phyloP scores from a whole-genome alignment of 2,329 filamentous ascomycete species.

The Orbilia brochopaga region DNA sequence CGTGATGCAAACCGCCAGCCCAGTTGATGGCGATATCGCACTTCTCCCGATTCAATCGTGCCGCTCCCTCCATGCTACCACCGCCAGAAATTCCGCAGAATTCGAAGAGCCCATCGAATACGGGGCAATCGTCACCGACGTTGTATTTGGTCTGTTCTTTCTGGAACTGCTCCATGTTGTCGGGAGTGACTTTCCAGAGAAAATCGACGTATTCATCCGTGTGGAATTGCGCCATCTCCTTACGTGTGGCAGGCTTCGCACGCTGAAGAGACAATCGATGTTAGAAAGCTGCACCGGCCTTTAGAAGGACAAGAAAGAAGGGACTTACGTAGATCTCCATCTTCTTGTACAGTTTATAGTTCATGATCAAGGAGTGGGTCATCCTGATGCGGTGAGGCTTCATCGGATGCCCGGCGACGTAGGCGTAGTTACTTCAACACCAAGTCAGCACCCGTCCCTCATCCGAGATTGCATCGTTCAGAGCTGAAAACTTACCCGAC shows the following conservation, averaged over 20 bases:
- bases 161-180: constrained; percentile 73
- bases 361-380: constrained; percentile 71
- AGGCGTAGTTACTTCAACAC: constrained; percentile 64
- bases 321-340: constrained; percentile 71
- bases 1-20: constrained; percentile 95
- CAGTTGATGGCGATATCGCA: constrained; percentile 93
- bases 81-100: constrained; percentile 74
- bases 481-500: constrained; percentile 53
- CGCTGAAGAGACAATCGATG: constrained; percentile 57
- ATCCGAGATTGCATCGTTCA: neutral
- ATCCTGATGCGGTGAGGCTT: constrained; percentile 71
- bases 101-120: constrained; percentile 73
- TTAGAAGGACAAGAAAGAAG: neutral
- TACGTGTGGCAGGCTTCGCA: constrained; percentile 68
- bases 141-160: constrained; percentile 75
- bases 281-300: neutral
- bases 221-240: constrained; percentile 76
- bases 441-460: constrained; percentile 23
- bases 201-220: constrained; percentile 77
- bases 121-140: constrained; percentile 69
- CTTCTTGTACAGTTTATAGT: constrained; percentile 74
- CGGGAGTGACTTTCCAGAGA: constrained; percentile 72
- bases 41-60: constrained; percentile 71
- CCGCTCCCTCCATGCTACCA: constrained; percentile 73
- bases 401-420: constrained; percentile 67